A percentile compares a stretch with the other conserved stretches of the same genome.
phyloP scores from a whole-genome alignment of 345 rosid species.

The Lepidium aucheri region DNA sequence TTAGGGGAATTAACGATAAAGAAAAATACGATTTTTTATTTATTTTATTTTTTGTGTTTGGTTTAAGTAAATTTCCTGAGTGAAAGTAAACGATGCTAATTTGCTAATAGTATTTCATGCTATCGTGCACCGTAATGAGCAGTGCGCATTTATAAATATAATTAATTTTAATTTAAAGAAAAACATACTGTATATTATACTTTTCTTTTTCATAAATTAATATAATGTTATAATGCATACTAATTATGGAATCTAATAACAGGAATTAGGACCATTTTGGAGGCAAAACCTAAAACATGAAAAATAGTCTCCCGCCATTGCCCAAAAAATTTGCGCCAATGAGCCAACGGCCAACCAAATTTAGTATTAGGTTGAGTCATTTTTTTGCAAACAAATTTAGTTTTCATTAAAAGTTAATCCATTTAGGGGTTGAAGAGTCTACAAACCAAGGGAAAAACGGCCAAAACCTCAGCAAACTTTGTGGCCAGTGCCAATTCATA shows the following conservation, averaged over 20 bases:
- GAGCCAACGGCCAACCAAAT: neutral
- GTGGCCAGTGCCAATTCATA: too few species aligned
- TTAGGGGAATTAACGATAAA: constrained; percentile 25
- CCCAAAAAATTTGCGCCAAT: neutral
- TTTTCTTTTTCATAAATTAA: neutral
- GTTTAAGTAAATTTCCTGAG: constrained; percentile 15
- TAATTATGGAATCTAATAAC: neutral
- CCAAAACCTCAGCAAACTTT: too few species aligned
- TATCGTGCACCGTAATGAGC: constrained; percentile 26
- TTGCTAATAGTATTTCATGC: constrained; percentile 20
- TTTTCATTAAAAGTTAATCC: too few species aligned
- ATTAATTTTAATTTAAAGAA: neutral
- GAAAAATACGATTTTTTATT: neutral
- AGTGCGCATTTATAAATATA: constrained; percentile 9
- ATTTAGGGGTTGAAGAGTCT: too few species aligned
- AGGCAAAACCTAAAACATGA: constrained; percentile 17
- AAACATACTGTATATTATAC: neutral
- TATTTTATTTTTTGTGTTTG: neutral
- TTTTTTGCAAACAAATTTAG: too few species aligned
- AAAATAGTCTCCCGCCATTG: constrained; percentile 14
- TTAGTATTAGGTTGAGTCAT: too few species aligned
- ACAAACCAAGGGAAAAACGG: too few species aligned
- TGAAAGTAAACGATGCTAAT: constrained; percentile 28
- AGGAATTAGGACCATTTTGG: neutral
- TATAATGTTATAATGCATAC: neutral